Percentiles rank a stretch among this genome's conserved stretches.
Evolutionary conservation across 2,329 filamentous ascomycete species (phyloP).

Genomic region (Akanthomyces lecanii): DNA sequence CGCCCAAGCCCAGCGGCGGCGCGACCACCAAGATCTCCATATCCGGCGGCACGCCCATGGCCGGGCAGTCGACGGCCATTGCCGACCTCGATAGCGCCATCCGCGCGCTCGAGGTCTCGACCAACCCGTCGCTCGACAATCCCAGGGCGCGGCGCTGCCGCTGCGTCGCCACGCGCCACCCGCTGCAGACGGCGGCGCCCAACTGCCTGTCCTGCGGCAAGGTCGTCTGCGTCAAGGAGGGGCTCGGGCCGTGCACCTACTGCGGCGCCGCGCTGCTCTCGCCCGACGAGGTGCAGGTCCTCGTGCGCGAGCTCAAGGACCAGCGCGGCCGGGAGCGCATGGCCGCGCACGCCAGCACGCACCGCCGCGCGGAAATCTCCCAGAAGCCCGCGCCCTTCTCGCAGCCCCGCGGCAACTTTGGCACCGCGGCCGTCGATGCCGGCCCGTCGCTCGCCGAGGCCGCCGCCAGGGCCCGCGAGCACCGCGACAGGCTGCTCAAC

Average conservation of each 20-base stretch:
- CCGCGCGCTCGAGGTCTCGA: slow-evolving; percentile 82
- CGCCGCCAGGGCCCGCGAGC: slow-evolving; percentile 66
- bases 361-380: slow-evolving; percentile 63
- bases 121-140: slow-evolving; percentile 67
- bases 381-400: slow-evolving; percentile 58
- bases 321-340: slow-evolving; percentile 85
- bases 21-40: slow-evolving; percentile 64
- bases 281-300: slow-evolving; percentile 70
- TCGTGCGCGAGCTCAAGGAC: slow-evolving; percentile 77
- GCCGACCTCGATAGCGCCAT: slow-evolving; percentile 77
- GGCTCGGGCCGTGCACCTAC: slow-evolving; percentile 88
- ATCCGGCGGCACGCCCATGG: slow-evolving; percentile 75
- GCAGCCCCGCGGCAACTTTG: slow-evolving; percentile 35
- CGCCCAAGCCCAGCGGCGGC: slow-evolving; percentile 41
- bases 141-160: slow-evolving; percentile 65
- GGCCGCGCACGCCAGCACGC: slow-evolving; percentile 69
- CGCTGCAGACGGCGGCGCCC: slow-evolving; percentile 82
- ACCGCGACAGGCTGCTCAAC: slow-evolving; percentile 73
- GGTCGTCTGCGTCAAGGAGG: slow-evolving; percentile 91
- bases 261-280: slow-evolving; percentile 73
- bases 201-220: slow-evolving; percentile 93
- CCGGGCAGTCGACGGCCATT: slow-evolving; percentile 70
- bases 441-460: slow-evolving; percentile 47
- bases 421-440: slow-evolving; percentile 24
- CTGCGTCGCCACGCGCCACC: slow-evolving; percentile 84